Evolutionary conservation across 805 yeast species (phyloP), one percentile per base, ranked within the genome.

Genomic region (Candida odintsovae): DNA sequence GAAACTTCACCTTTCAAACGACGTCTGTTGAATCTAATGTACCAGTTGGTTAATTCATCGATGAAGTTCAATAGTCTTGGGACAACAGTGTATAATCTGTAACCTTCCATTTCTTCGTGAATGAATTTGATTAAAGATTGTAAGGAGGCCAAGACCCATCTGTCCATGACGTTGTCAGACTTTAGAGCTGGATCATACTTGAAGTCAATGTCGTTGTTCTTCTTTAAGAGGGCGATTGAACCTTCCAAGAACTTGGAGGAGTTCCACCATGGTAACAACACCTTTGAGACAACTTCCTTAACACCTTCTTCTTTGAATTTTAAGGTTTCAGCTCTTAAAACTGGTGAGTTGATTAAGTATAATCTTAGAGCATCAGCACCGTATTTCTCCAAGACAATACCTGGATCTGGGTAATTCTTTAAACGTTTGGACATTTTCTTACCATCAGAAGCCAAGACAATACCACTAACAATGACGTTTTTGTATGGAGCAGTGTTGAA

Each of bases 261-360:
- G 74, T 94, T 94, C 90, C 92, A 94, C 99, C 98, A 95, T 59
- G 99, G 99, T 61, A 94, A 76, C 62, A 92, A 72, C 39, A 94
- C 99, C 70, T 90, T 88, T 29, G 97, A 85, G 38, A 94, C 95
- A 63, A 94, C 96, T 70, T 94, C 99, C 63, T 90, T 89, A 38
- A 94, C 99, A 72, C 99, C 99, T 65, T 92, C 98, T 72, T 94
- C 99, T 70, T 90, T 90, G 77, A 94, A 94, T 64, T 90, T 87
- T 76, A 94, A 78, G 43, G 97, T 82, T 72, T 94, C 99, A 40
- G 98, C 99, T 61, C 94, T 86, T 64, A 94, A 77, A 8, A 95
- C 97, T 16, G 99, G 99, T 4, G 99, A 94, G 71, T 92, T 94
- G 71, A 94, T 94, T 71, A 94, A 78, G 66, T 94, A 94, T 62